These are phyloP conservation scores for Luffa aegyptiaca DNA, from an alignment of 306 rosid species.

Conservation along the genomic window DNA sequence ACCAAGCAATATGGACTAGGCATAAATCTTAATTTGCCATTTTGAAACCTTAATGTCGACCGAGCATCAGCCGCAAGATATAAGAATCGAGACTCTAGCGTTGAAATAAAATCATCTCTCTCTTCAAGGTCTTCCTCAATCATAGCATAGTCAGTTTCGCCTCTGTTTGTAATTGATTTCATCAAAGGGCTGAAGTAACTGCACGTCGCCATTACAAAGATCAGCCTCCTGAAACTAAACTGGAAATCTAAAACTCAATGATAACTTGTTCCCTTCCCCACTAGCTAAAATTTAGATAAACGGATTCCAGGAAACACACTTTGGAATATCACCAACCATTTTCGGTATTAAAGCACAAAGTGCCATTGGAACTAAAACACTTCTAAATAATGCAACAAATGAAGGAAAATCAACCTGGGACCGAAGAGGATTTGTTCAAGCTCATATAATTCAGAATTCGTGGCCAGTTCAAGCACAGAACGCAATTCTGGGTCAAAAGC, in stretches of 20 bases:
- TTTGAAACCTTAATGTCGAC: conserved; percentile 58
- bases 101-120: conserved; percentile 54
- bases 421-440: conserved; percentile 81
- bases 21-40: neutral
- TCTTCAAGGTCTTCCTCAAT: conserved; percentile 63
- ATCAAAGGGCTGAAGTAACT: conserved; percentile 93
- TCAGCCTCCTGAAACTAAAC: conserved; percentile 5
- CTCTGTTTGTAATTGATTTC: conserved; percentile 46
- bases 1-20: neutral
- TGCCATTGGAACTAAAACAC: neutral
- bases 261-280: neutral
- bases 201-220: conserved; percentile 19
- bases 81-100: conserved; percentile 74
- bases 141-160: conserved; percentile 51
- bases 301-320: neutral
- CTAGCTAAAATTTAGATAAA: neutral
- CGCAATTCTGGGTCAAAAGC: conserved; percentile 65
- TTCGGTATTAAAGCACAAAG: neutral
- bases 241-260: neutral
- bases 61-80: conserved; percentile 92
- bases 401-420: conserved; percentile 35
- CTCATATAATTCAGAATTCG: conserved; percentile 65
- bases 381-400: neutral
- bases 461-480: conserved; percentile 73
- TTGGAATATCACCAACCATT: neutral